Evolutionary conservation across 2,329 filamentous ascomycete species (phyloP), one percentile per base, ranked within the genome.

Genomic region (Penicillium capsulatum): DNA sequence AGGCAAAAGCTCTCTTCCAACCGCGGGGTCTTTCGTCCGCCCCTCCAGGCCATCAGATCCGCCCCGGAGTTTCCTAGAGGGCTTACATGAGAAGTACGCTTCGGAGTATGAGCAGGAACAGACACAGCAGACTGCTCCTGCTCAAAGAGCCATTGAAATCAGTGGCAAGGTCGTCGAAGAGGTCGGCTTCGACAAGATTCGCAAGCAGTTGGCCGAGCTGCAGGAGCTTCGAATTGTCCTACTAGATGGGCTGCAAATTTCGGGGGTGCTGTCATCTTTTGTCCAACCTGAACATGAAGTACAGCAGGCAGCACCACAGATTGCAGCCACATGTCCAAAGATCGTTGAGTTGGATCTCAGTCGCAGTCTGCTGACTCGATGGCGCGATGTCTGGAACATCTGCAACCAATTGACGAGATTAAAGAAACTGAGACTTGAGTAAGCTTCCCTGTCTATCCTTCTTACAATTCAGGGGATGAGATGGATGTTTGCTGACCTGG

Each of bases 161-260:
- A 68, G 86, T 66, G 74, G 76, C 26, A 97, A 97, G 66, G 77
- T 90, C 13, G 91, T 87, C 4, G 85, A 97, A 67, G 91, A 97
- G 67, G 80, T 97, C 22, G 92, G 92, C 19, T 97, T 97, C 54
- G 89, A 94, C 53, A 96, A 96, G 72, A 87, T 96, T 51, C 80
- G 84, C 30, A 77, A 77, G 50, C 80, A 90, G 65, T 81, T 94
- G 57, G 84, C 89, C 4, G 56, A 84, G 58, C 72, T 97, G 20
- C 72, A 83, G 38, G 86, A 92, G 54, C 74, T 97, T 44, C 83
- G 77, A 51, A 81, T 90, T 39, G 81, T 94, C 34, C 79, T 97
- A 27, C 72, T 98, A 6, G 90, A 97, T 66, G 82, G 84, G 10
- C 67, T 87, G 58, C 73, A 79, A 35, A 76, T 97, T 13, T 53